These are phyloP conservation scores for Trametes cinnabarina DNA, from an alignment of 768 basidiomycete species.

Conservation along the genomic window DNA sequence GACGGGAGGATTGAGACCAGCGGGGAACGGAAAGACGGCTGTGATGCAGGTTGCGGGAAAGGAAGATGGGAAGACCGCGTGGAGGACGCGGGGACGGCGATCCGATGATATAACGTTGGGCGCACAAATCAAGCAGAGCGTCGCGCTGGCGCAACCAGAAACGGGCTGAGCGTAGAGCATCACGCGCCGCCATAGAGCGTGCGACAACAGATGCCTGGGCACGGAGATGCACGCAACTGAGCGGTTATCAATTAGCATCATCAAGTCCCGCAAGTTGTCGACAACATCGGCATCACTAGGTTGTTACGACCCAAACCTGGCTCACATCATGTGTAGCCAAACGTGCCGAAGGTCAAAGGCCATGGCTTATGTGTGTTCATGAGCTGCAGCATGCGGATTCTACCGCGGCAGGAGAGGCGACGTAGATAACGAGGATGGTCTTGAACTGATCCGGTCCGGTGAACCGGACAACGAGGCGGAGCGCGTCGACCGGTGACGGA, in stretches of 20 bases:
- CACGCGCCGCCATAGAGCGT: neutral
- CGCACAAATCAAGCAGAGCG: neutral
- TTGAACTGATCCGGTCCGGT: constrained; percentile 17
- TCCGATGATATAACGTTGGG: constrained; percentile 2
- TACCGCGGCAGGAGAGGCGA: neutral
- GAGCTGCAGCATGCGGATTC: neutral
- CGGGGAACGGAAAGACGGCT: neutral
- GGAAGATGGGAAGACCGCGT: neutral
- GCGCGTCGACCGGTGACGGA: constrained; percentile 2
- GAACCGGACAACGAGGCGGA: constrained; percentile 14
- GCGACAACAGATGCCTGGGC: constrained; percentile 8
- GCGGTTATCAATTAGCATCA: constrained; percentile 6
- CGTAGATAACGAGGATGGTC: neutral
- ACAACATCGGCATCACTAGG: no score
- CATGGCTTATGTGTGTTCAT: no score
- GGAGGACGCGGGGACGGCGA: constrained; percentile 3
- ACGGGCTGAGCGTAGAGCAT: neutral
- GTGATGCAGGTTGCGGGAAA: neutral
- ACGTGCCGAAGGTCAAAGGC: neutral
- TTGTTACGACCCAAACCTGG: no score
- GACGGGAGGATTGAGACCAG: neutral
- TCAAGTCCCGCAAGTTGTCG: no score
- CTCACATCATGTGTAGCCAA: no score
- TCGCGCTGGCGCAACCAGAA: neutral
- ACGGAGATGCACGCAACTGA: neutral